These are phyloP conservation scores for Yamadazyma ubonensis DNA, from an alignment of 805 yeast species.

Conservation along the genomic window DNA sequence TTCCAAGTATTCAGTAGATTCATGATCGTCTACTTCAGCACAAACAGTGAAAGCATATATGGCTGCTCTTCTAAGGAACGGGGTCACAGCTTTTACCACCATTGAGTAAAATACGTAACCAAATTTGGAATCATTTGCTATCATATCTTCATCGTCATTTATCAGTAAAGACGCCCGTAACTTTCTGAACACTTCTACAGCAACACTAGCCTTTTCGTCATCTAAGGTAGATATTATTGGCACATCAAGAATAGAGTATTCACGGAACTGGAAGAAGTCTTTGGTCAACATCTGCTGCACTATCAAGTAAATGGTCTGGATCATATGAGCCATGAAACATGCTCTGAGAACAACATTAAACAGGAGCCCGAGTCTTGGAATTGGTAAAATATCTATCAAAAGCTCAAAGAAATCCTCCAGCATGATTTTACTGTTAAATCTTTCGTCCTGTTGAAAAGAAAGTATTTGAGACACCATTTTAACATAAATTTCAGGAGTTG, in stretches of 20 bases:
- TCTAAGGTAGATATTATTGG: constrained; percentile 29
- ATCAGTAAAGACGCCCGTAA: constrained; percentile 11
- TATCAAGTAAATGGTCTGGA: constrained; percentile 41
- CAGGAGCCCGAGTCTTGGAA: constrained; percentile 42
- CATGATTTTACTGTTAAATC: constrained; percentile 32
- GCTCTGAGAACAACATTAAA: constrained; percentile 48
- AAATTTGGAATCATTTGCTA: constrained; percentile 23
- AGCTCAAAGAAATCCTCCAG: constrained; percentile 53
- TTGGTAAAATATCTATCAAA: constrained; percentile 50
- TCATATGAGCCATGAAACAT: constrained; percentile 52
- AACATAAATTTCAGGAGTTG: constrained; percentile 30
- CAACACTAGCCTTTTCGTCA: constrained; percentile 19
- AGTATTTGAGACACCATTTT: constrained; percentile 34
- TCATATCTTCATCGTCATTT: constrained; percentile 15
- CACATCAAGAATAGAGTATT: constrained; percentile 34
- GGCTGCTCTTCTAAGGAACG: constrained; percentile 63
- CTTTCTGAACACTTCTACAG: constrained; percentile 26
- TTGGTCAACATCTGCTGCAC: constrained; percentile 27
- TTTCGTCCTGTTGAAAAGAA: constrained; percentile 29
- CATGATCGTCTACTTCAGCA: constrained; percentile 41
- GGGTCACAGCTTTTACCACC: constrained; percentile 55
- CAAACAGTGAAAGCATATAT: constrained; percentile 55
- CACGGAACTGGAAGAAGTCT: constrained; percentile 23
- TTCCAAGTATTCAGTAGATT: constrained; percentile 36
- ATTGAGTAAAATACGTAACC: constrained; percentile 50